Base-by-base conservation (phyloP, 129 eudicot genomes). In the Deinandra increscens region DNA sequence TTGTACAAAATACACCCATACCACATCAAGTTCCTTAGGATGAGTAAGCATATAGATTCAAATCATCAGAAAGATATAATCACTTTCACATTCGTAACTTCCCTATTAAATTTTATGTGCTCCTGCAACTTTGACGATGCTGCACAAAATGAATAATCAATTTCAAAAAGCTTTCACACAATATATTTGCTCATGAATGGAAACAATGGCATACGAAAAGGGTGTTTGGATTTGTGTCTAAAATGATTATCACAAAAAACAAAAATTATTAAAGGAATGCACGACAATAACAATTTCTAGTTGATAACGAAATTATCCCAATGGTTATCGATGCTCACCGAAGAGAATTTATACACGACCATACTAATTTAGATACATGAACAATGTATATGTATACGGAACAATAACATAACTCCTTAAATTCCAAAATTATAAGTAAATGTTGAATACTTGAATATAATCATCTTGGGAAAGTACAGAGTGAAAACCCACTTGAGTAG, bases 41-140 rank as follows among this genome's bases (percentile, higher is more conserved):
- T 92, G 96, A 53, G 95, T 86, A 45, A 92, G 91, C 98, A 92
- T 92, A 81, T 89, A 92, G 62, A 92, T 92, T 74, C 98, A 81
- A 51, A 96, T n/a, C 98, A 84, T 92, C 96, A 75, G 85, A 85
- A 71, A 88, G 86, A 67, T 86, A 75, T 0, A 96, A 89, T 59
- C 77, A 92, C 98, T 81, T 92, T 92, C 26, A 90, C 81, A 74
- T 78, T 64, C 65, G 90, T 92, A 20, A 83, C 82, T 18, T 95
- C 85, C 46, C 98, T 96, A 74, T 92, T 92, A 65, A 88, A 89
- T 72, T 87, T 89, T 31, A 89, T 92, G 72, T 92, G 89, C 96
- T 89, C 79, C 86, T 82, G 96, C 89, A 42, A 95, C 86, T 89
- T 92, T 92, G 53, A 92, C 98, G 95, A 86, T 19, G 84, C 98